phyloP scores from a whole-genome alignment of 192 early-diverging fungal species.

The Entrophospora sp. region DNA sequence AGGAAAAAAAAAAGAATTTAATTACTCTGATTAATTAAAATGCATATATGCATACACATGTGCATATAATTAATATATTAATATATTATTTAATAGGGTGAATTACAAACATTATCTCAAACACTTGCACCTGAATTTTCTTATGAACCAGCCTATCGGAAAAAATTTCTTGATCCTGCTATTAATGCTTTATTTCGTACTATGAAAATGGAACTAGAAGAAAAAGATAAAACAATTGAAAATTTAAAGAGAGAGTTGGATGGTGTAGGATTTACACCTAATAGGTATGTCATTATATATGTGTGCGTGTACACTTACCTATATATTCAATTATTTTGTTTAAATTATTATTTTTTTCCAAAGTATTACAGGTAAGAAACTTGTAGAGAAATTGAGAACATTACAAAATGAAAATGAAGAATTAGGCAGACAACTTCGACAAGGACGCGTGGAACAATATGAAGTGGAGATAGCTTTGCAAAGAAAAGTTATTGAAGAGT shows the following conservation, averaged over 20 bases:
- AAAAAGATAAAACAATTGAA: slow-evolving; percentile 5
- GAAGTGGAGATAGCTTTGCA: slow-evolving; percentile 22
- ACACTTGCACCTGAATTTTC: background rate
- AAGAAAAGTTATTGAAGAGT: slow-evolving; percentile 15
- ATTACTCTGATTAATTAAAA: too few species aligned
- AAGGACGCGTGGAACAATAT: slow-evolving; percentile 21
- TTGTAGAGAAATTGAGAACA: slow-evolving; percentile 14
- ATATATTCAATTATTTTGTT: background rate
- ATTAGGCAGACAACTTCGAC: slow-evolving; percentile 15
- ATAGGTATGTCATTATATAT: too few species aligned
- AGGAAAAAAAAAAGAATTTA: too few species aligned
- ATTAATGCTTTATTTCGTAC: slow-evolving; percentile 18
- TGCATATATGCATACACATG: too few species aligned
- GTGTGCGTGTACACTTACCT: too few species aligned
- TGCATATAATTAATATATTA: too few species aligned
- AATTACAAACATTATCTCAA: slow-evolving; percentile 4
- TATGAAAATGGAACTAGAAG: slow-evolving; percentile 19
- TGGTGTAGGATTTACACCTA: slow-evolving; percentile 15
- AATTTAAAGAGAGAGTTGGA: slow-evolving; percentile 15
- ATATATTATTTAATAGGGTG: background rate
- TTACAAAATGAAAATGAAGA: slow-evolving; percentile 21
- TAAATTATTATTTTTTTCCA: background rate
- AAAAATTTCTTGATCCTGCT: slow-evolving; percentile 21
- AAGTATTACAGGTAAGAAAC: slow-evolving; percentile 10
- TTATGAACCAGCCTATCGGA: background rate